Percentiles rank a stretch among this genome's conserved stretches.
phyloP scores from a whole-genome alignment of 371 early-diverging fungal genomes.

The Dipsacomyces acuminosporus region DNA sequence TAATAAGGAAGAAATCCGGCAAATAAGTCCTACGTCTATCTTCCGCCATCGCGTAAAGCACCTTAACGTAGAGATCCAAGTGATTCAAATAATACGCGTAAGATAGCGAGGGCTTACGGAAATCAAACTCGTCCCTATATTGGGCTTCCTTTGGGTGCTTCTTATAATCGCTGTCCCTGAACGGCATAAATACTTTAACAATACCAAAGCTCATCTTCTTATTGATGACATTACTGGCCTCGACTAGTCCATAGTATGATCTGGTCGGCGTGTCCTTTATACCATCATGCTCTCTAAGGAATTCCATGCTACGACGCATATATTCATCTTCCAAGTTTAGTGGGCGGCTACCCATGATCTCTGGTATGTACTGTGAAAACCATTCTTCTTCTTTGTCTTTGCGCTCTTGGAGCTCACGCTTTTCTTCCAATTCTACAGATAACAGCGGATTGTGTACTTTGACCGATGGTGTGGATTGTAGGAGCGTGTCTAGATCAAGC shows the following conservation, averaged over 20 bases:
- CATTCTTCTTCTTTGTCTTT: not conserved
- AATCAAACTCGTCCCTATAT: constrained; percentile 10
- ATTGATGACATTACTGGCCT: not conserved
- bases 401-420: too few species aligned
- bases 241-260: not conserved
- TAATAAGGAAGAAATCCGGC: constrained; percentile 29
- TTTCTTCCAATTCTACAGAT: not conserved
- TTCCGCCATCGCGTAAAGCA: constrained; percentile 2
- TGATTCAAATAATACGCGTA: constrained; percentile 1
- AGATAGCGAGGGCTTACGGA: constrained; percentile 1
- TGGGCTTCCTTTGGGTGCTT: not conserved
- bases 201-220: constrained; percentile 1
- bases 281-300: constrained; percentile 6
- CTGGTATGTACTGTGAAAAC: constrained; percentile 3
- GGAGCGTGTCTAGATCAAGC: constrained; percentile 13
- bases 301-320: not conserved
- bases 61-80: constrained; percentile 6
- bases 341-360: constrained; percentile 13
- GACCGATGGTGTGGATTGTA: not conserved
- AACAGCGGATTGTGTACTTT: constrained; percentile 29
- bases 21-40: constrained; percentile 3
- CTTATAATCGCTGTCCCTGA: not conserved
- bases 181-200: constrained; percentile 5
- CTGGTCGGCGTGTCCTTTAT: constrained; percentile 19
- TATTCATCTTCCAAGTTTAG: constrained; percentile 11